Evolutionary conservation across 164 flowering plant genomes (phyloP).

Genomic region (Nymphaea thermarum): DNA sequence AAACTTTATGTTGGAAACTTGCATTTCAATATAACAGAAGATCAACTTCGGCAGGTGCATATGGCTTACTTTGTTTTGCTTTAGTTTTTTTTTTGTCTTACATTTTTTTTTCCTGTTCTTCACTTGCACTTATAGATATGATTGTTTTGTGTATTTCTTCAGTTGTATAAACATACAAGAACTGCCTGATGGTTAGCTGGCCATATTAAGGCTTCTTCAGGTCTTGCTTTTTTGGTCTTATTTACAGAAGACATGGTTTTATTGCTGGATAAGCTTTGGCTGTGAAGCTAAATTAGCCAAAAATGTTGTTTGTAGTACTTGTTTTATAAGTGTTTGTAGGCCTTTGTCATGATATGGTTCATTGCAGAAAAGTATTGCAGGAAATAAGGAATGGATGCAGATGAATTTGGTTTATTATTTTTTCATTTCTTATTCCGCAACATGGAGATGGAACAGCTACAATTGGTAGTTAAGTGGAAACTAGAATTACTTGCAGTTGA

Average conservation of each 20-base stretch:
- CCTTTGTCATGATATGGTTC: not conserved
- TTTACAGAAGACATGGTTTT: not conserved
- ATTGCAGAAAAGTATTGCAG: not conserved
- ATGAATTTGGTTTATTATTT: too few species aligned
- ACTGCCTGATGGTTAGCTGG: not conserved
- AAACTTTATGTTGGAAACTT: slow-evolving; percentile 87
- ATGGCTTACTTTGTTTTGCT: not conserved
- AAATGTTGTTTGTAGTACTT: not conserved
- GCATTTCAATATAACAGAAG: slow-evolving; percentile 89
- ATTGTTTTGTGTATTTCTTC: slow-evolving; percentile 1
- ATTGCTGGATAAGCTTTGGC: not conserved
- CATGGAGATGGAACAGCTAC: too few species aligned
- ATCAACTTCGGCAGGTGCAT: slow-evolving; percentile 68
- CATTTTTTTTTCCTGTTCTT: not conserved
- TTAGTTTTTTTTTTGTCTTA: not conserved
- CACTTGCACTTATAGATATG: not conserved
- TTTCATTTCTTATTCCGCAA: too few species aligned
- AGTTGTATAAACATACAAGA: not conserved
- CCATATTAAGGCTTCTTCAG: not conserved
- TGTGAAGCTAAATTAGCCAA: not conserved
- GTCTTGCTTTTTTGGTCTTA: not conserved
- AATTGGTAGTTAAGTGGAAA: too few species aligned
- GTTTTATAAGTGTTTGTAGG: not conserved
- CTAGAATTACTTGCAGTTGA: too few species aligned
- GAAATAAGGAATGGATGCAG: not conserved